phyloP scores from a whole-genome alignment of 1,284 basidiomycete species.

The Wallemia hederae region DNA sequence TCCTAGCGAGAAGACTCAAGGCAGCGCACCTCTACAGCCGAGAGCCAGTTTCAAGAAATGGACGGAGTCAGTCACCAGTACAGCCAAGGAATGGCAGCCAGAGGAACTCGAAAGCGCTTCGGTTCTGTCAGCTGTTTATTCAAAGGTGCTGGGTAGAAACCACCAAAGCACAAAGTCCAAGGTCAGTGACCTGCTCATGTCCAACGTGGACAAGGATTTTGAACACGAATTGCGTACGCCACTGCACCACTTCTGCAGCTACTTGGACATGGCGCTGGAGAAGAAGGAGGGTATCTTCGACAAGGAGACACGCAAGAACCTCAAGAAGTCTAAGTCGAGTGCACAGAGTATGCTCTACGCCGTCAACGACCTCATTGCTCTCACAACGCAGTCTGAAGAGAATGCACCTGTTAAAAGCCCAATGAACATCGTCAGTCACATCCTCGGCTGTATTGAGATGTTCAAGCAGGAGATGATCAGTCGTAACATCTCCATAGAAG shows the following conservation, averaged over 20 bases:
- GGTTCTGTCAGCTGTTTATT: constrained; percentile 54
- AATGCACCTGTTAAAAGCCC: constrained; percentile 55
- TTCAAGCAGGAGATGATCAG: constrained; percentile 25
- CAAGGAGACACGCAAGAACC: constrained; percentile 44
- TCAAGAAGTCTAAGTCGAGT: constrained; percentile 17
- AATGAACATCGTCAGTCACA: constrained; percentile 37
- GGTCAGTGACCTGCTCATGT: constrained; percentile 50
- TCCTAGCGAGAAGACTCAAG: constrained; percentile 24
- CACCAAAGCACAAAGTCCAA: constrained; percentile 41
- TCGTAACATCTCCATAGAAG: not conserved
- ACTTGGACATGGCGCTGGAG: constrained; percentile 45
- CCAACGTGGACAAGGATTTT: constrained; percentile 54
- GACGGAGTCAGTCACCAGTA: constrained; percentile 45
- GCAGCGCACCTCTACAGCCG: constrained; percentile 30
- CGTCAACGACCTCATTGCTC: constrained; percentile 47
- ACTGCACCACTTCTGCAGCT: constrained; percentile 35
- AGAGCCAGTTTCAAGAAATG: constrained; percentile 50
- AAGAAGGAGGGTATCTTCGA: constrained; percentile 37
- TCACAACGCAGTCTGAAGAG: constrained; percentile 48
- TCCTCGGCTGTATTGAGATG: constrained; percentile 32
- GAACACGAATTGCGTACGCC: constrained; percentile 30
- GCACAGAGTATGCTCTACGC: constrained; percentile 34
- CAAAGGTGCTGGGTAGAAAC: constrained; percentile 54
- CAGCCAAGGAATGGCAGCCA: constrained; percentile 47
- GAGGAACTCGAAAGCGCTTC: constrained; percentile 45